Percentiles rank a stretch among this genome's conserved stretches.
These are phyloP conservation scores for Auricularia sp. DNA, from an alignment of 768 basidiomycete species.

Conservation along the genomic window DNA sequence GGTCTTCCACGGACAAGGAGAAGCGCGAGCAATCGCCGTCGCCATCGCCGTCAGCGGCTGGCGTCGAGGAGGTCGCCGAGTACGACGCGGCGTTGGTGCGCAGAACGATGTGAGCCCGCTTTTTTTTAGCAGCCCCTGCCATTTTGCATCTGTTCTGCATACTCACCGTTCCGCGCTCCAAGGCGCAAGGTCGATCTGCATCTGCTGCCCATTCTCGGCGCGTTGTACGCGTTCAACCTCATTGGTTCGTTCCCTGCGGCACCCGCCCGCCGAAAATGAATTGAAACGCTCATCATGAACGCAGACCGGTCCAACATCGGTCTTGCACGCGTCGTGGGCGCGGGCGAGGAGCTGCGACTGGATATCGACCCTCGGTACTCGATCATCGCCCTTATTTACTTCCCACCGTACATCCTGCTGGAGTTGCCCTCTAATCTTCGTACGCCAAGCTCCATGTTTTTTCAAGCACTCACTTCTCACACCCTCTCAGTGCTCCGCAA, in stretches of 20 bases:
- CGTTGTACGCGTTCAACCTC: slow-evolving; percentile 5
- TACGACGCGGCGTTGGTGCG: no score
- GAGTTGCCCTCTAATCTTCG: not conserved
- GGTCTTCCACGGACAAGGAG: no score
- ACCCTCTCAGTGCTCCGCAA: not conserved
- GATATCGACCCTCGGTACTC: not conserved
- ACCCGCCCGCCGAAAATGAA: not conserved
- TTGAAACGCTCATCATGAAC: not conserved
- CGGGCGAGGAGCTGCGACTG: not conserved
- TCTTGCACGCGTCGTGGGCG: not conserved
- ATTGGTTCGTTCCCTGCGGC: slow-evolving; percentile 12
- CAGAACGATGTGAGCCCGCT: no score
- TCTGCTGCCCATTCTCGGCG: slow-evolving; percentile 5
- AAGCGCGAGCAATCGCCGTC: no score
- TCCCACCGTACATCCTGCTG: not conserved
- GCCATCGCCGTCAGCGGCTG: no score
- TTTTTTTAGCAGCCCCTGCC: no score
- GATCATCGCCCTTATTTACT: not conserved
- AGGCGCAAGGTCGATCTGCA: slow-evolving; percentile 4
- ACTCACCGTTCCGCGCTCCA: not conserved
- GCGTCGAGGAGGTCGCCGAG: no score
- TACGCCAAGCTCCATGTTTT: not conserved
- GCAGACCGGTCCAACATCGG: not conserved
- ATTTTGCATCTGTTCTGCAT: no score
- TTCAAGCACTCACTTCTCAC: not conserved